Conservation (phyloP, 345 rosid genomes). For the Populus deltoides region DNA sequence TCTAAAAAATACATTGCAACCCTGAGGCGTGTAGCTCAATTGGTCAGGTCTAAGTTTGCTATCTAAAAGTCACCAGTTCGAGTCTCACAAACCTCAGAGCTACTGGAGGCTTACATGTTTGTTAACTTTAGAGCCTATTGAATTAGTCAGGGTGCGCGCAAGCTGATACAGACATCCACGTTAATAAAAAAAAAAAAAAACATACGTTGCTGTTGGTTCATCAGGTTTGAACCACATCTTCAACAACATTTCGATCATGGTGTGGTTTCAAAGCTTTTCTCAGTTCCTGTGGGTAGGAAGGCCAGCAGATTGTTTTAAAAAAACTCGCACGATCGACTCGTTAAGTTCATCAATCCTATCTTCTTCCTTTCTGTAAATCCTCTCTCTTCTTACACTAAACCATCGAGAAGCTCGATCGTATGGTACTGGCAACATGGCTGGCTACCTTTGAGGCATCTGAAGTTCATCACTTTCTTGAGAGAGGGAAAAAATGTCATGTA, state of each 20-base stretch:
- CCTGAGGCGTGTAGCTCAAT: accelerated
- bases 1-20: too few species aligned
- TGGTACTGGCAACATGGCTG: not conserved
- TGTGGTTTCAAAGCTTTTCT: not conserved
- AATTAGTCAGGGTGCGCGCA: accelerated
- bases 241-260: too few species aligned
- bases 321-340: not conserved
- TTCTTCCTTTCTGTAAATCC: not conserved
- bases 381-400: not conserved
- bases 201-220: too few species aligned
- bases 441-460: not conserved
- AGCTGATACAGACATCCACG: accelerated
- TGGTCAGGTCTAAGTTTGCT: too few species aligned
- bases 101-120: too few species aligned
- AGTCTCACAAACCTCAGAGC: too few species aligned
- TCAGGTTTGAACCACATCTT: too few species aligned
- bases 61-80: too few species aligned
- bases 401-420: not conserved
- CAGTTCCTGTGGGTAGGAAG: not conserved
- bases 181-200: too few species aligned
- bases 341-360: not conserved
- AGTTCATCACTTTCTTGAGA: not conserved
- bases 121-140: too few species aligned
- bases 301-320: not conserved
- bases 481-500: not conserved